These are phyloP conservation scores for Lactuca saligna DNA, from an alignment of 129 eudicot species.

Conservation along the genomic window DNA sequence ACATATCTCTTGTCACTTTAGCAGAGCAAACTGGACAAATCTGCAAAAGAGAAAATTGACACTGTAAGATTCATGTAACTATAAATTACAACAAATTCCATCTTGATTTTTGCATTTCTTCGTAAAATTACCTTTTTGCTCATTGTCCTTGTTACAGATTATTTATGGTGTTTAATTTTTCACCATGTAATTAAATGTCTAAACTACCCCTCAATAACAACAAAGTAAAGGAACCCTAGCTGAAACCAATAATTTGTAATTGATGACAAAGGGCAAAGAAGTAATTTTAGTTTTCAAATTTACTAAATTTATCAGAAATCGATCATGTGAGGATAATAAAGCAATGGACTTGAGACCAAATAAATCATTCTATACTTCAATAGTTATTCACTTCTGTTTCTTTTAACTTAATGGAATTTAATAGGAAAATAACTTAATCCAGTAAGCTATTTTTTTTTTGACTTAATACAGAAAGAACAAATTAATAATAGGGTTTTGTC, in stretches of 20 bases:
- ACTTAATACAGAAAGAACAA: not conserved
- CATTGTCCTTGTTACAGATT: not conserved
- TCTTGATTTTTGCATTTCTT: not conserved
- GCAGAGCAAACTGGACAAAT: conserved; percentile 78
- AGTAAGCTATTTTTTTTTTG: too few species aligned
- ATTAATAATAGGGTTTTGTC: too few species aligned
- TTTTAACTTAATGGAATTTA: not conserved
- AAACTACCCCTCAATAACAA: conserved; percentile 4
- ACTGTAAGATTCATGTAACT: conserved; percentile 21
- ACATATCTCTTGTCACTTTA: conserved; percentile 72
- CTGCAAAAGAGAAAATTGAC: conserved; percentile 43
- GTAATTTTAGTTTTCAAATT: not conserved
- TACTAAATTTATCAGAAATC: not conserved
- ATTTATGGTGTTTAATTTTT: not conserved
- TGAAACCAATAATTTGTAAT: conserved; percentile 2
- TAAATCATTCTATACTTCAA: not conserved
- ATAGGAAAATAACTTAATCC: not conserved
- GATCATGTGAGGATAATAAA: not conserved
- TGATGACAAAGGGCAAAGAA: not conserved
- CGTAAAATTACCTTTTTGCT: not conserved
- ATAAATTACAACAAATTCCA: conserved; percentile 11
- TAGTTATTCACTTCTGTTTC: too few species aligned
- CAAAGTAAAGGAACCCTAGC: conserved; percentile 7
- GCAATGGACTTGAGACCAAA: not conserved
- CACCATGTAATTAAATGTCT: not conserved